Evolutionary conservation across 306 rosid species (phyloP).

Genomic region (Gynostemma pentaphyllum): DNA sequence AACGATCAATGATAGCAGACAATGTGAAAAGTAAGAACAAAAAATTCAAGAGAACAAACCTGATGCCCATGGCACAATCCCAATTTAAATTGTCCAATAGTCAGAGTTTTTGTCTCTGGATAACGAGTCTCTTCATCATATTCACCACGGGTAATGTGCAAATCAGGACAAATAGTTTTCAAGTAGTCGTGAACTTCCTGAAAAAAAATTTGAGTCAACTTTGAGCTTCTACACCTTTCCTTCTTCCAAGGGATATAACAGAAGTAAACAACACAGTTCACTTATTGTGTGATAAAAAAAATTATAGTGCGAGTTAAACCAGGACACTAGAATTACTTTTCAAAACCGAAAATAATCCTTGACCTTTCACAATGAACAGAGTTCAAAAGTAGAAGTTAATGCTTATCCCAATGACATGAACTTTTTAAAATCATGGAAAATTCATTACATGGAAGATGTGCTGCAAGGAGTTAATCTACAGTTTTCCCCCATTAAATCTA

Average conservation of each 20-base stretch:
- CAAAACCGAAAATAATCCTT: neutral
- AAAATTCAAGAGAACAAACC: slow-evolving; percentile 25
- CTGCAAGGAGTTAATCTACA: neutral
- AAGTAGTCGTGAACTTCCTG: slow-evolving; percentile 98
- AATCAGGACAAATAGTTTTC: slow-evolving; percentile 92
- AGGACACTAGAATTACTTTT: neutral
- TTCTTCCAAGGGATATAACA: neutral
- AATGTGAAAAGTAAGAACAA: slow-evolving; percentile 9
- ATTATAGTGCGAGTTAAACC: neutral
- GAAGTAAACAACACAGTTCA: slow-evolving; percentile 1
- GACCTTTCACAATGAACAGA: neutral
- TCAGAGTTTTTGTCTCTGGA: slow-evolving; percentile 94
- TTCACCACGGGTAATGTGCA: slow-evolving; percentile 91
- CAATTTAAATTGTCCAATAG: slow-evolving; percentile 94
- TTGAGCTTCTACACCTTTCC: slow-evolving; percentile 4
- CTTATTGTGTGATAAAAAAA: neutral
- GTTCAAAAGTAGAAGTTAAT: neutral
- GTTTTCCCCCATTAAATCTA: neutral
- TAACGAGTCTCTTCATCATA: slow-evolving; percentile 81
- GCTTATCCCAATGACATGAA: neutral
- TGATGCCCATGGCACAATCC: slow-evolving; percentile 99
- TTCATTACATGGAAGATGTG: neutral
- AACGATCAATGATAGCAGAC: neutral
- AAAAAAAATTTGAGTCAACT: slow-evolving; percentile 13
- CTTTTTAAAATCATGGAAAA: neutral